phyloP scores from a whole-genome alignment of 257 asterid genomes.

The Solanum chiquidenum region DNA sequence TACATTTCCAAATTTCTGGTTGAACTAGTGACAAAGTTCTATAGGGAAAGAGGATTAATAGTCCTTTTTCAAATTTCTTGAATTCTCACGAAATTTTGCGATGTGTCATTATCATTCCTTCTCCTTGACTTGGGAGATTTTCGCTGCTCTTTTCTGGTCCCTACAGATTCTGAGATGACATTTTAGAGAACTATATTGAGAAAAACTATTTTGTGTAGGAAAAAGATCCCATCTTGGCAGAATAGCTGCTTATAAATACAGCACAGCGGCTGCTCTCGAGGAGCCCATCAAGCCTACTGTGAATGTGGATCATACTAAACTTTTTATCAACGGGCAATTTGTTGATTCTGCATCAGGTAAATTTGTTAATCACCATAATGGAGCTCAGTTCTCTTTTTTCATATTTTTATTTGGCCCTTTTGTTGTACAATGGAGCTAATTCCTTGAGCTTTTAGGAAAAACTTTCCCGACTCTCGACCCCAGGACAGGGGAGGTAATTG shows the following conservation, averaged over 20 bases:
- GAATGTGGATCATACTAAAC: conserved; percentile 53
- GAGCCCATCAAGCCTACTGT: conserved; percentile 79
- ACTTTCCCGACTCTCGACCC: conserved; percentile 87
- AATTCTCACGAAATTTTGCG: not conserved
- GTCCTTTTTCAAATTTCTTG: not conserved
- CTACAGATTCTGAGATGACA: not conserved
- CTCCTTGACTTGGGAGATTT: not conserved
- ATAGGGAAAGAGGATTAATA: not conserved
- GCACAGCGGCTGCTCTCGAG: conserved; percentile 66
- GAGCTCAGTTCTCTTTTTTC: not conserved
- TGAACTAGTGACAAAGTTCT: not conserved
- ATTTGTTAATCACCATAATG: not conserved
- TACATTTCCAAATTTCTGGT: not conserved
- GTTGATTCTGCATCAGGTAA: conserved; percentile 88
- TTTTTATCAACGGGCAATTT: conserved; percentile 79
- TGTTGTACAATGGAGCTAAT: not conserved
- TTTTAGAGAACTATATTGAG: not conserved
- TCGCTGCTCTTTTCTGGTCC: not conserved
- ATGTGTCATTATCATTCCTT: not conserved
- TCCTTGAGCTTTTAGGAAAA: conserved; percentile 39
- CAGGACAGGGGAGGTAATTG: conserved; percentile 80
- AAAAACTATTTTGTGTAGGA: conserved; percentile 32
- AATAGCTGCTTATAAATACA: conserved; percentile 34
- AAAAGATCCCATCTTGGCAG: conserved; percentile 22
- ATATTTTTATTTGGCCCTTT: not conserved